phyloP scores from a whole-genome alignment of 345 rosid species.

The Salix purpurea region DNA sequence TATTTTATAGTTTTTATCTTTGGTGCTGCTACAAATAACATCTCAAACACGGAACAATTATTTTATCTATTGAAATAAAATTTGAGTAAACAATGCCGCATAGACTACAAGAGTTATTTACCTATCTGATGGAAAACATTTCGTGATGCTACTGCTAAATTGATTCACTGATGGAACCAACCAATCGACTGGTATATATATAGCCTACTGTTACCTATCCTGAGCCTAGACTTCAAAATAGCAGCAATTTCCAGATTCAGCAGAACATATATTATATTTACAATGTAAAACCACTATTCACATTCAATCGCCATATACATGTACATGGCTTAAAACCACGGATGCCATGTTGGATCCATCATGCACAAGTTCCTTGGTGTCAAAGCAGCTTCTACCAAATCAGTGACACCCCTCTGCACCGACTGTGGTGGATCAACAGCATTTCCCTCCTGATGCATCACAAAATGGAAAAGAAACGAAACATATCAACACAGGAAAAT shows the following conservation, averaged over 20 bases:
- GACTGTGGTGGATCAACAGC: conserved; percentile 82
- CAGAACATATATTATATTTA: not conserved
- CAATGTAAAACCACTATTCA: not conserved
- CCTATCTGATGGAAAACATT: not conserved
- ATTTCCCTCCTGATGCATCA: conserved; percentile 63
- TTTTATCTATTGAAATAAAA: too few relatives aligned
- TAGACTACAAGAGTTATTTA: too few relatives aligned
- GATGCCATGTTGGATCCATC: conserved; percentile 99
- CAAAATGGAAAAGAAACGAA: not conserved
- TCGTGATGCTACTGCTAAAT: not conserved
- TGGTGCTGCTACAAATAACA: too few relatives aligned
- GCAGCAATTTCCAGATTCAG: not conserved
- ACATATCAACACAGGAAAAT: not conserved
- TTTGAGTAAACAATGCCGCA: too few relatives aligned
- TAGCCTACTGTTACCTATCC: not conserved
- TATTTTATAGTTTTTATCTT: too few relatives aligned
- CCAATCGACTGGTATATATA: not conserved
- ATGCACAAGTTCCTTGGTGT: conserved; percentile 84
- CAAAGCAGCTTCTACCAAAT: conserved; percentile 90
- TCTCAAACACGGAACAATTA: too few relatives aligned
- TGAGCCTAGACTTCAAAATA: not conserved
- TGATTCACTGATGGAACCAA: not conserved
- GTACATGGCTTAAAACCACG: conserved; percentile 64
- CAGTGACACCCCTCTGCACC: conserved; percentile 80
- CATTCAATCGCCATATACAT: not conserved